Evolutionary conservation across 2,329 filamentous ascomycete species (phyloP).

Genomic region (Xylaria sp.): DNA sequence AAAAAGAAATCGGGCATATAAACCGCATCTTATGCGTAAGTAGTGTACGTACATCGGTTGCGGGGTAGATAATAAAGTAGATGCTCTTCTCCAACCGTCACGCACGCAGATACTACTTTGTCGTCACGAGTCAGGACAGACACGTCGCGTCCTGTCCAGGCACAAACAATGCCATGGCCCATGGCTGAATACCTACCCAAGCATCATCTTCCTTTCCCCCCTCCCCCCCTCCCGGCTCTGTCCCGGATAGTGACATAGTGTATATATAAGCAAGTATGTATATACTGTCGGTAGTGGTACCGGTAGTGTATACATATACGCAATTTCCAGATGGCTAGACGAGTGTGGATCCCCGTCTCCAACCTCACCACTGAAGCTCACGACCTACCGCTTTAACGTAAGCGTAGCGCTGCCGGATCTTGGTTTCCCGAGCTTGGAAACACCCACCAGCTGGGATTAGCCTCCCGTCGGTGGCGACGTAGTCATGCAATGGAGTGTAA

Average conservation of each 20-base stretch:
- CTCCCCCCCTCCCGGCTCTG: no score
- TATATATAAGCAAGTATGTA: neutral
- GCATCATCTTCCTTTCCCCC: no score
- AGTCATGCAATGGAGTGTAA: neutral
- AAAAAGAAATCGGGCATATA: neutral
- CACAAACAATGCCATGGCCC: no score
- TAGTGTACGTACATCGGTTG: neutral
- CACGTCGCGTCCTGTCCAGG: neutral
- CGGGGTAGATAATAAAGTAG: neutral
- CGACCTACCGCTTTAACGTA: slow-evolving; percentile 15
- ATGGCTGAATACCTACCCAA: no score
- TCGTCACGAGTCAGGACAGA: neutral
- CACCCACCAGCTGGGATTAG: slow-evolving; percentile 10
- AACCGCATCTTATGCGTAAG: neutral
- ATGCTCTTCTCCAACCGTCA: neutral
- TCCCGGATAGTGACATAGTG: no score
- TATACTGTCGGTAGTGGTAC: no score
- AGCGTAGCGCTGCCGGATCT: slow-evolving; percentile 20
- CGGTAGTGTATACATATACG: no score
- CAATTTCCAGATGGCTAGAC: neutral
- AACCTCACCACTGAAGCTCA: neutral
- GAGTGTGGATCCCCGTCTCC: neutral
- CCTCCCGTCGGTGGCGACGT: neutral
- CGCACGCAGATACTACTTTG: neutral
- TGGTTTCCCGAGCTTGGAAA: slow-evolving; percentile 20